Base-by-base conservation (phyloP, 805 yeast species). In the Cyberlindnera maritima region DNA sequence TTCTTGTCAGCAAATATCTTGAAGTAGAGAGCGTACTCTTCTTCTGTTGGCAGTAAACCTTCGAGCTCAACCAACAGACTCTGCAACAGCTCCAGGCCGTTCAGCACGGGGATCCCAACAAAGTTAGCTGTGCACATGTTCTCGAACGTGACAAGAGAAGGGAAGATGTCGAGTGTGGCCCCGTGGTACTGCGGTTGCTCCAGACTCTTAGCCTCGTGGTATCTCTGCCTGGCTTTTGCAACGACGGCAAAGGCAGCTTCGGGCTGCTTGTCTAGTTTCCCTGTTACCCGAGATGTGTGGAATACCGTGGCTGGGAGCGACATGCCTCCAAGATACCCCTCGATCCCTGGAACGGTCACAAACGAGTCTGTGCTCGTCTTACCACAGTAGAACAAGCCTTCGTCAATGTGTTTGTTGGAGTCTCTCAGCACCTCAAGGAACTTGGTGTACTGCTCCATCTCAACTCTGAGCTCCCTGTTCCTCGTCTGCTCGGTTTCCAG, bases 381-480 rank as follows among this genome's bases (percentile, higher is more conserved):
- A 3, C 39, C 41, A 3, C 35, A 17, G 26, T 29, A 19, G 41
- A 36, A 36, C 18, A 36, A 36, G 15, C 39, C 39, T 14, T 36
- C 18, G 21, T 21, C 28, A 28, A 10, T 36, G n/a, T 36, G 39
- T 11, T 36, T 28, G 3, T 13, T 3, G 14, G 26, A 19, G 18
- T 36, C 39, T 14, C 13, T 12, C 18, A 36, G 21, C 28, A 20
- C 18, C 5, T 7, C 7, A 9, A 9, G 5, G 28, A 9, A 21
- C 11, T 14, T 12, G 11, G 20, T 21, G 13, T 20, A 36, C 39
- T 36, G 39, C 3, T 32, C 33, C 18, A 36, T 19, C 36, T 36
- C 36, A 7, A 36, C 5, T 31, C 38, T 46, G n/a, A 46, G 39
- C 37, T 37, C 44, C 35, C n/a, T 9, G 42, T 46, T 40, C 34